Conservation (phyloP, 768 basidiomycete species). For the Calvatia gigantea region DNA sequence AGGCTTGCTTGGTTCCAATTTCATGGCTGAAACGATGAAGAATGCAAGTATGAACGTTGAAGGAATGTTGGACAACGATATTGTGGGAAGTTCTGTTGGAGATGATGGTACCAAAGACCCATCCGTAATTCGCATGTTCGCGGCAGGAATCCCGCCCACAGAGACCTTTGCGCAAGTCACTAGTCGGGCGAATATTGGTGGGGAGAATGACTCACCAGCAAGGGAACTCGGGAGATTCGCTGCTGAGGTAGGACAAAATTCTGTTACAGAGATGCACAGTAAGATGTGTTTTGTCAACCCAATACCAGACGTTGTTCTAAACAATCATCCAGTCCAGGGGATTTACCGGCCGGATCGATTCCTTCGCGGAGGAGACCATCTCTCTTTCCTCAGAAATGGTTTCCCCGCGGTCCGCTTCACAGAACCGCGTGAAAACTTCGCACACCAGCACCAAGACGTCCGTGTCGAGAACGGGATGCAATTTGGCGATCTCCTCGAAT, state of each 20-base stretch:
- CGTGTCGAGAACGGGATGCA: slow-evolving; percentile 48
- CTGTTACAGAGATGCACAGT: slow-evolving; percentile 49
- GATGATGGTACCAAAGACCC: slow-evolving; percentile 45
- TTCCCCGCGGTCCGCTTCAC: slow-evolving; percentile 55
- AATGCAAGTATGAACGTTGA: slow-evolving; percentile 46
- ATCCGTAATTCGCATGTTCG: slow-evolving; percentile 49
- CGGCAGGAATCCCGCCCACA: slow-evolving; percentile 44
- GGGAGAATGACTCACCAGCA: slow-evolving; percentile 52
- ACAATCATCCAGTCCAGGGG: slow-evolving; percentile 36
- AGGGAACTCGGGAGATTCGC: slow-evolving; percentile 50
- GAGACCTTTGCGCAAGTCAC: slow-evolving; percentile 35
- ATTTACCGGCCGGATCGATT: slow-evolving; percentile 52
- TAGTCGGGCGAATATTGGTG: slow-evolving; percentile 37
- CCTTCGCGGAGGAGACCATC: slow-evolving; percentile 54
- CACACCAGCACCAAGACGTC: slow-evolving; percentile 55
- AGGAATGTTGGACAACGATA: slow-evolving; percentile 57
- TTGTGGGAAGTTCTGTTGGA: slow-evolving; percentile 48
- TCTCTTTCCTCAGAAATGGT: slow-evolving; percentile 44
- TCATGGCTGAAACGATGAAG: slow-evolving; percentile 41
- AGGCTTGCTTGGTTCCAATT: slow-evolving; percentile 43
- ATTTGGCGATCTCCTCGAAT: slow-evolving; percentile 52
- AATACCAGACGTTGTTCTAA: background rate
- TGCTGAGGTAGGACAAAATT: slow-evolving; percentile 47
- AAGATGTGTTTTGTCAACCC: slow-evolving; percentile 18
- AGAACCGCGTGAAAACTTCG: slow-evolving; percentile 54